A percentile compares a stretch with the other conserved stretches of the same genome.
phyloP scores from a whole-genome alignment of 371 early-diverging fungal genomes.

The Zancudomyces culisetae region DNA sequence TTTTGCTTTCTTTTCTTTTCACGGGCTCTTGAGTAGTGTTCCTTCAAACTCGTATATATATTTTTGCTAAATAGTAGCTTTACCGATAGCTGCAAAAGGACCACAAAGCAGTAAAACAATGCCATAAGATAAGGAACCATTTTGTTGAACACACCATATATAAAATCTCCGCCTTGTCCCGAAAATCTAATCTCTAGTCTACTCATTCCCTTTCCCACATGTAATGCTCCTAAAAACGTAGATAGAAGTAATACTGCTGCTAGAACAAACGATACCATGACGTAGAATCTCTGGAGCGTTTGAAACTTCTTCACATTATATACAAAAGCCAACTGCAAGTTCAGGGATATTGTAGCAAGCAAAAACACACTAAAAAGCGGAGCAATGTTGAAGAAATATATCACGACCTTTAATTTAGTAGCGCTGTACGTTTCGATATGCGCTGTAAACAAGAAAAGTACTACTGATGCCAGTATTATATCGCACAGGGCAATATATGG shows the following conservation, averaged over 20 bases:
- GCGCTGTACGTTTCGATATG: background rate
- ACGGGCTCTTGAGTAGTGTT: background rate
- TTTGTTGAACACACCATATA: slow-evolving; percentile 1
- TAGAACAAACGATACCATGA: background rate
- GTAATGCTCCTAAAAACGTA: background rate
- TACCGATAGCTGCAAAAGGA: background rate
- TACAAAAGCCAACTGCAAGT: slow-evolving; percentile 2
- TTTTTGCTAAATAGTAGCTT: background rate
- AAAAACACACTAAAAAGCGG: slow-evolving; percentile 3
- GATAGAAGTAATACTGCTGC: background rate
- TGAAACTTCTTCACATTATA: slow-evolving; percentile 1
- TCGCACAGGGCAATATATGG: slow-evolving; percentile 3
- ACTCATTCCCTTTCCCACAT: background rate
- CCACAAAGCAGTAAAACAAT: slow-evolving; percentile 2
- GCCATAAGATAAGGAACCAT: background rate
- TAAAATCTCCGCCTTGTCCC: background rate
- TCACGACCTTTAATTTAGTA: background rate
- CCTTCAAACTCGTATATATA: background rate
- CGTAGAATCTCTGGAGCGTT: background rate
- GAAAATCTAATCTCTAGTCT: background rate
- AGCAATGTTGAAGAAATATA: background rate
- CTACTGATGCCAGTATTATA: background rate
- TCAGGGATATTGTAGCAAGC: background rate
- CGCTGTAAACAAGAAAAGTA: background rate
- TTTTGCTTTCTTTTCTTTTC: too few relatives aligned